A percentile compares a stretch with the other conserved stretches of the same genome.
phyloP scores from a whole-genome alignment of 352 stramenopile species.

The Thraustotheca clavata region DNA sequence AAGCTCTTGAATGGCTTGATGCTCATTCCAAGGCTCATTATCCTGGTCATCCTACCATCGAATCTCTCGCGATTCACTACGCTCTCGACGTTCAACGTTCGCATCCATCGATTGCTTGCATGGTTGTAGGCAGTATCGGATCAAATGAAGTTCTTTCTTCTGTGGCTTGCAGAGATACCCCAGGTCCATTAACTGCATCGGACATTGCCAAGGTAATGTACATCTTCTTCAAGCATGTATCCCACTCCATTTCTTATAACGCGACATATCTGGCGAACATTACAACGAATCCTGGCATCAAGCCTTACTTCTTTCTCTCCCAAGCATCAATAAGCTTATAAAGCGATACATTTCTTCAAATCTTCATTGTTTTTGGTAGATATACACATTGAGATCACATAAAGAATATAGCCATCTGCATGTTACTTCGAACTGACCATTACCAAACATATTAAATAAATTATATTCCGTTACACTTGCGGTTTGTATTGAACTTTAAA shows the following conservation, averaged over 20 bases:
- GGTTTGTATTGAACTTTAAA: no score
- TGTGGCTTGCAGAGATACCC: neutral
- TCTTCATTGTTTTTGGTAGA: no score
- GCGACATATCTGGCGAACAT: neutral
- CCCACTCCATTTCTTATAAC: neutral
- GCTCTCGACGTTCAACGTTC: constrained; percentile 4
- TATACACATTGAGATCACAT: no score
- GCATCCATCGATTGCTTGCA: neutral
- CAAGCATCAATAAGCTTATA: neutral
- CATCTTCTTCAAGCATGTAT: neutral
- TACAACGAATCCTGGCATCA: constrained; percentile 15
- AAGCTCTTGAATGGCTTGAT: constrained; percentile 6
- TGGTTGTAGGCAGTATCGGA: constrained; percentile 20
- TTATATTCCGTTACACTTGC: no score
- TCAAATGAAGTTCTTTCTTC: constrained; percentile 14
- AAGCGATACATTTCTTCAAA: neutral
- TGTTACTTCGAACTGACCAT: no score
- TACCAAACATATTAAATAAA: no score
- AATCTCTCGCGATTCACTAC: constrained; percentile 18
- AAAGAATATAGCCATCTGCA: no score
- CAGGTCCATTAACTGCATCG: neutral
- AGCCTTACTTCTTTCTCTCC: neutral
- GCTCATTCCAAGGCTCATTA: neutral
- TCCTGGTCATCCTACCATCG: neutral
- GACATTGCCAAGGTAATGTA: constrained; percentile 9